These are phyloP conservation scores for Didymella pomorum DNA, from an alignment of 2,329 filamentous ascomycete genomes.

Conservation along the genomic window DNA sequence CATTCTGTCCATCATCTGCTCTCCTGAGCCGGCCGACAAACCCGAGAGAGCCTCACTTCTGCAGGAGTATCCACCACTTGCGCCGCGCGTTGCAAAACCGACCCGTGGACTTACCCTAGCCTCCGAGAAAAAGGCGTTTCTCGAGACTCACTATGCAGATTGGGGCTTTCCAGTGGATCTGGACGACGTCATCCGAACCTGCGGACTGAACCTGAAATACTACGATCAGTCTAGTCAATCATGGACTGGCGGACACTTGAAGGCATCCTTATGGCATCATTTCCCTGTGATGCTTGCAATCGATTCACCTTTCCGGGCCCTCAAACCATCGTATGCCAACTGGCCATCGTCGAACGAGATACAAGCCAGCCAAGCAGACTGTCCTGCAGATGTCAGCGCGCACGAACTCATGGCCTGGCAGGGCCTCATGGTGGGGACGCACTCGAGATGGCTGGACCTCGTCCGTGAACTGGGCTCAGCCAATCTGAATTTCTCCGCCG, in stretches of 20 bases:
- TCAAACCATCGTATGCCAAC: slow-evolving; percentile 30
- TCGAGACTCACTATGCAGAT: slow-evolving; percentile 58
- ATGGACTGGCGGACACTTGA: slow-evolving; percentile 51
- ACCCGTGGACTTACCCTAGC: slow-evolving; percentile 50
- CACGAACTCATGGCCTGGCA: slow-evolving; percentile 65
- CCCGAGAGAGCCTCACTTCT: slow-evolving; percentile 32
- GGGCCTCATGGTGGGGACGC: slow-evolving; percentile 56
- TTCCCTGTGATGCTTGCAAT: slow-evolving; percentile 53
- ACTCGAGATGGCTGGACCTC: slow-evolving; percentile 59
- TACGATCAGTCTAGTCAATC: slow-evolving; percentile 53
- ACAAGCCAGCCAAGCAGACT: slow-evolving; percentile 59
- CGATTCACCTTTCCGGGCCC: slow-evolving; percentile 51
- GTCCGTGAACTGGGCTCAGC: slow-evolving; percentile 61
- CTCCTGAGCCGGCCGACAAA: slow-evolving; percentile 1
- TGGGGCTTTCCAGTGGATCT: slow-evolving; percentile 53
- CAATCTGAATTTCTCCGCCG: slow-evolving; percentile 67
- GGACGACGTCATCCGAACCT: slow-evolving; percentile 56
- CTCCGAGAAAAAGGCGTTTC: slow-evolving; percentile 58
- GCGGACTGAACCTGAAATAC: slow-evolving; percentile 58
- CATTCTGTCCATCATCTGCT: slow-evolving; percentile 53
- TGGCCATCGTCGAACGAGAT: slow-evolving; percentile 64
- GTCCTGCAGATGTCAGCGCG: slow-evolving; percentile 56
- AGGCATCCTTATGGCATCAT: slow-evolving; percentile 57
- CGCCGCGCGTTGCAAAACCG: slow-evolving; percentile 25
- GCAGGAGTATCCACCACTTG: slow-evolving; percentile 46